Evolutionary conservation across 371 early-diverging fungal species (phyloP), one percentile per base, ranked within the genome.

Genomic region (Mortierella sp.): DNA sequence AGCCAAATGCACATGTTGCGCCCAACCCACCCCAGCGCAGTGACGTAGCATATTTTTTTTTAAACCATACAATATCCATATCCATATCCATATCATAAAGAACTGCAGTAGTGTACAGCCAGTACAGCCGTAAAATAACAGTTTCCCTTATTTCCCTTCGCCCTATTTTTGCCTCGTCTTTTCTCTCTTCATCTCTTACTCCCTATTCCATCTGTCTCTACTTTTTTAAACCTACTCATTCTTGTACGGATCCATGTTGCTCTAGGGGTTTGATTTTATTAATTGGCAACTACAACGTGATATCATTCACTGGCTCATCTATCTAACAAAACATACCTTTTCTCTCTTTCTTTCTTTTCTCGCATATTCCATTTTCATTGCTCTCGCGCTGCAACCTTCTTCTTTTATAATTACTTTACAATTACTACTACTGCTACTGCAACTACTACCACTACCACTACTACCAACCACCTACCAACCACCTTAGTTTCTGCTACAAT

Each of bases 41-140:
- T 49, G 49, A 49, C 49, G 49, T 49, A 49, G 49, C n/a, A 6
- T 37, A 24, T 60, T 22, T 59, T 30, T 71, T 26, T 59, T 8
- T n/a, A n/a, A n/a, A n/a, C n/a, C n/a, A n/a, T n/a, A n/a, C n/a
- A n/a, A n/a, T n/a, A n/a, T n/a, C n/a, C n/a, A n/a, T n/a, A n/a
- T n/a, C n/a, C n/a, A n/a, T n/a, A n/a, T n/a, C n/a, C n/a, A n/a
- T n/a, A n/a, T n/a, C 35, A 35, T 8, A 35, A 35, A 35, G 35
- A 35, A 35, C 35, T 35, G 35, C 5, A 35, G 35, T 35, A n/a
- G n/a, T n/a, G n/a, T n/a, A 5, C 35, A 35, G 35, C 35, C 35
- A 35, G 35, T 35, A 8, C 35, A 35, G 35, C 35, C 35, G 3
- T 35, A 35, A 35, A 35, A 35, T 35, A n/a, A n/a, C 35, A 5